Evolutionary conservation across 1,139 yeast species (phyloP), one percentile per base, ranked within the genome.

Genomic region (Pichia sp.): DNA sequence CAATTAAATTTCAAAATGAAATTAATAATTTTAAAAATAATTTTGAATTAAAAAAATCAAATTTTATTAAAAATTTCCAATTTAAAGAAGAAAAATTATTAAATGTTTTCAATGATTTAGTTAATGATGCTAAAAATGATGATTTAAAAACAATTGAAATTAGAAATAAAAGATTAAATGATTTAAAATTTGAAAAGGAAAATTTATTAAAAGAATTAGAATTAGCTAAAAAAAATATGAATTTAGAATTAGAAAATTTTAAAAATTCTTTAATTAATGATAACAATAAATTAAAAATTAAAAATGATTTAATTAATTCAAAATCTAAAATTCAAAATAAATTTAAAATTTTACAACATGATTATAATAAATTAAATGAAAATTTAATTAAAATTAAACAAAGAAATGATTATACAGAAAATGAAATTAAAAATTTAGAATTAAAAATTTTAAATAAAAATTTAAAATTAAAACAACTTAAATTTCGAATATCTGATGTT

Each of bases 401-500:
- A 7, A n/a, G 30, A 7, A 11, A 22, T 16, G 9, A 23, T n/a
- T n/a, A 6, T n/a, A 35, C 16, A n/a, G 4, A 4, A 3, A 3
- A 5, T 8, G 23, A 25, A 25, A 37, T 34, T 6, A 12, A 36
- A 6, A 4, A 22, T 24, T 27, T 27, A 4, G 28, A 23, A 30
- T 8, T 9, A n/a, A 26, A 39, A 12, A 35, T 30, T 4, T 35
- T 23, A 20, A 3, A 24, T 5, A 28, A 37, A 24, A 20, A 37
- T 11, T 7, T 9, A 2, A 23, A 37, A 24, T 29, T 45, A 23
- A 29, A 38, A 16, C 20, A 42, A n/a, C n/a, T 35, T 0, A 35
- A 37, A 2, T 47, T 20, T 29, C 35, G 35, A 38, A 16, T 40
- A 5, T 4, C 9, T 3, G 51, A 48, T 39, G 20, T 48, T 23